These are phyloP conservation scores for Penicillium coprophilum DNA, from an alignment of 495 filamentous ascomycete species.

Conservation along the genomic window DNA sequence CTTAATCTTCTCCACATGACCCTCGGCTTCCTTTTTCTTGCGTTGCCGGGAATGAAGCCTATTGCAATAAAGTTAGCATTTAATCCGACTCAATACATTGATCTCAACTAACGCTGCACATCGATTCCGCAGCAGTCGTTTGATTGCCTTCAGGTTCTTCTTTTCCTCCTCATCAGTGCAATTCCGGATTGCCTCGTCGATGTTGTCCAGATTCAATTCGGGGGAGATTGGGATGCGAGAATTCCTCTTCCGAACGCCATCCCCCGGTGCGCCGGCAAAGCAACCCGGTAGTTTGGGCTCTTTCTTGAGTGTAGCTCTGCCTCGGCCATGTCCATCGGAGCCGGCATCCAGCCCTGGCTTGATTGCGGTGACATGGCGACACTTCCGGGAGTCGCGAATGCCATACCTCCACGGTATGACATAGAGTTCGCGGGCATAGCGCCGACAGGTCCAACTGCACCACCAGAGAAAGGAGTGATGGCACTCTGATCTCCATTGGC, in stretches of 20 bases:
- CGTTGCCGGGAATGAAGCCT: constrained; percentile 95
- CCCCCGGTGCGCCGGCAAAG: constrained; percentile 74
- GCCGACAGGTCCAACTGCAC: constrained; percentile 51
- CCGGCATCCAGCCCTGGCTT: constrained; percentile 62
- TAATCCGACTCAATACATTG: too few relatives aligned
- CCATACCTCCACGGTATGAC: constrained; percentile 43
- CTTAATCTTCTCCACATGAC: not conserved
- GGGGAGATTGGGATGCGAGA: constrained; percentile 96
- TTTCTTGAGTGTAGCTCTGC: constrained; percentile 66
- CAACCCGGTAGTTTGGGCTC: constrained; percentile 74
- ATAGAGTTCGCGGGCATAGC: constrained; percentile 48
- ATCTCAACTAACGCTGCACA: constrained; percentile 81
- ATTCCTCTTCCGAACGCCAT: constrained; percentile 99
- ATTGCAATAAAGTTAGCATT: constrained; percentile 35
- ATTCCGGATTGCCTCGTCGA: constrained; percentile 87
- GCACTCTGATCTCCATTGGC: constrained; percentile 60
- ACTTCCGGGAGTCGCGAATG: constrained; percentile 42
- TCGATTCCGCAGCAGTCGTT: constrained; percentile 88
- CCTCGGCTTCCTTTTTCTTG: constrained; percentile 98
- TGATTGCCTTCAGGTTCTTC: constrained; percentile 93
- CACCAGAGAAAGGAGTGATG: constrained; percentile 53
- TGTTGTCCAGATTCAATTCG: constrained; percentile 89
- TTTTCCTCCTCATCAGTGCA: constrained; percentile 90
- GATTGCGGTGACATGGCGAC: constrained; percentile 62
- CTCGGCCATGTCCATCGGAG: constrained; percentile 57